Conservation (phyloP, 2,329 filamentous ascomycete genomes). For the Trichoderma sp. region DNA sequence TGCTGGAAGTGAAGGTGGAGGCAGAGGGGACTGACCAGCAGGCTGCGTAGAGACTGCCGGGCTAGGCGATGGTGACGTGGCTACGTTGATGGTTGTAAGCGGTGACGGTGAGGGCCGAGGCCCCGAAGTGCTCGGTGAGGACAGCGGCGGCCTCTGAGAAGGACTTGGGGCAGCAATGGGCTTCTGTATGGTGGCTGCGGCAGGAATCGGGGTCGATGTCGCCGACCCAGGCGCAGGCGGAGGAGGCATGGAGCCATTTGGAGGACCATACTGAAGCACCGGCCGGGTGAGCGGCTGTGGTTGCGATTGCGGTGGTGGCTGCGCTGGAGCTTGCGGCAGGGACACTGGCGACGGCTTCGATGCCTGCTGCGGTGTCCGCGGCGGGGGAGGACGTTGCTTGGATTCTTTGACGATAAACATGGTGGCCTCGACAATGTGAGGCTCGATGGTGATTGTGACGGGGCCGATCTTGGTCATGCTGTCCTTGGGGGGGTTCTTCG, state of each 20-base stretch:
- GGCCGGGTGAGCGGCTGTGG: conserved; percentile 41
- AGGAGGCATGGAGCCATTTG: conserved; percentile 59
- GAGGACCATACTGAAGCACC: conserved; percentile 63
- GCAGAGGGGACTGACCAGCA: conserved; percentile 10
- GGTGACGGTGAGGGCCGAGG: conserved; percentile 15
- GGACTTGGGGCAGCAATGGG: conserved; percentile 23
- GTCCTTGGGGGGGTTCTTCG: conserved; percentile 66
- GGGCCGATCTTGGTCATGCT: conserved; percentile 70
- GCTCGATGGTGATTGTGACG: conserved; percentile 73
- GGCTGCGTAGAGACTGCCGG: background rate
- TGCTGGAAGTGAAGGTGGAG: conserved; percentile 23
- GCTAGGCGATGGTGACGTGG: conserved; percentile 8
- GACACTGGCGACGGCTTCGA: conserved; percentile 11
- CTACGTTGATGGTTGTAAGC: conserved; percentile 1
- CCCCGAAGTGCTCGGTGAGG: conserved; percentile 20
- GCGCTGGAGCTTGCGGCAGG: conserved; percentile 13
- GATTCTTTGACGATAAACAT: conserved; percentile 69
- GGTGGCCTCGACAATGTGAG: conserved; percentile 73
- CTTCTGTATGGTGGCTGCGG: conserved; percentile 14
- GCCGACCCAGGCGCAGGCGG: conserved; percentile 38
- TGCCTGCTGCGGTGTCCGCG: conserved; percentile 35
- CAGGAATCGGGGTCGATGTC: conserved; percentile 20
- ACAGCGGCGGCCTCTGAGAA: conserved; percentile 24
- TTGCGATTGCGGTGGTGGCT: conserved; percentile 11
- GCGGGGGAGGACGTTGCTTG: conserved; percentile 35